Base-by-base conservation (phyloP, 306 rosid genomes). In the Senna siamea region DNA sequence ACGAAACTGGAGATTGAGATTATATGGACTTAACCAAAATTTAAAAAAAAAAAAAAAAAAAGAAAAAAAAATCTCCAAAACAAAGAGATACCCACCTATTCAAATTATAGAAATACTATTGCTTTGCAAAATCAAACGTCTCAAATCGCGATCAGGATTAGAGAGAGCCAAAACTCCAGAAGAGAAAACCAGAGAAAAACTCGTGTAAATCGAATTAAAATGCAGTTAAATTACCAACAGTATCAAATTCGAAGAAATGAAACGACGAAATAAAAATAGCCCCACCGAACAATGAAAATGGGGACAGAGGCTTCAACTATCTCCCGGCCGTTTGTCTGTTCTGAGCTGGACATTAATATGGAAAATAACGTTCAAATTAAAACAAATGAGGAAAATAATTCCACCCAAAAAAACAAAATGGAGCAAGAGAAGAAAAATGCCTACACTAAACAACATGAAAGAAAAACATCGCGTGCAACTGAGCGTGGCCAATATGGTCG, bases 71-170 rank as follows among this genome's bases (percentile, higher is more conserved):
- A 57, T 10, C 15, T 50, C 50, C 15, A 2, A 65, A 11, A 17
- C 41, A 59, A 47, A n/a, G 28, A 51, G 12, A 54, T 68, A 37
- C 28, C 56, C 50, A 76, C 84, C 71, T 34, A 51, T 66, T 61
- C n/a, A 58, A 48, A 66, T 46, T 7, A 37, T 6, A 5, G 19
- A 76, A 73, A 26, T 22, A 66, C 9, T 18, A 50, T 46, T 65
- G 51, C 11, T 50, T 40, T n/a, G 9, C 69, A 58, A 44, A 67
- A 68, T 60, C 48, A 69, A 74, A 55, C 2, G 9, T 55, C 75
- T 40, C 60, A n/a, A 58, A 73, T 57, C 73, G 47, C 75, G 86
- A 85, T 85, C 89, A 83, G 76, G 54, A 35, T 72, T 7, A 53
- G 6, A 59, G 58, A 35, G 22, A 47, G 57, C 53, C 77, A 63